Percentiles rank a stretch among this genome's conserved stretches.
These are phyloP conservation scores for Pogostemon cablin DNA, from an alignment of 257 asterid species.

Conservation along the genomic window DNA sequence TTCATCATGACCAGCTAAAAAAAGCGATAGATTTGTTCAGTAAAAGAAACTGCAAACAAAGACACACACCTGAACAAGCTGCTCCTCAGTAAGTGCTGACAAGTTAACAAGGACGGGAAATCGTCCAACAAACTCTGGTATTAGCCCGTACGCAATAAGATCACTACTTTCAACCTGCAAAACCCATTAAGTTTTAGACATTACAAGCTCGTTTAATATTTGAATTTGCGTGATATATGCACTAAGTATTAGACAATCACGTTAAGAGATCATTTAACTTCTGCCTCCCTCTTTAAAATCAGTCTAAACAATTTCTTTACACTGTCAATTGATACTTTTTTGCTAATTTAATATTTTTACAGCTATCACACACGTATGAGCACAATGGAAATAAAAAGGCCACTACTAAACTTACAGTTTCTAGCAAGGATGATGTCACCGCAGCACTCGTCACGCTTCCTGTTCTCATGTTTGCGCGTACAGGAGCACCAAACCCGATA, in stretches of 20 bases:
- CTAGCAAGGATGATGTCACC: constrained; percentile 87
- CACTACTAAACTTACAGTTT: constrained; percentile 60
- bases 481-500: constrained; percentile 96
- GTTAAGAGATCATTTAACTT: neutral
- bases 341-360: neutral
- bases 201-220: constrained; percentile 8
- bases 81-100: constrained; percentile 94
- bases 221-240: neutral
- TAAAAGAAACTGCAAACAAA: constrained; percentile 8
- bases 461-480: constrained; percentile 93
- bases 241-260: too few relatives aligned
- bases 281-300: neutral
- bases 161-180: constrained; percentile 98
- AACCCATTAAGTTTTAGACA: constrained; percentile 7
- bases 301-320: neutral
- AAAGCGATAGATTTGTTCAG: neutral
- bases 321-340: neutral
- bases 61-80: constrained; percentile 86
- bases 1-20: constrained; percentile 3
- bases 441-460: constrained; percentile 75
- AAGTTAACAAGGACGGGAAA: constrained; percentile 93
- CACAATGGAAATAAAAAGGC: neutral
- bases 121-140: constrained; percentile 99
- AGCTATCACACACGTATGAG: neutral
- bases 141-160: constrained; percentile 92